Base-by-base conservation (phyloP, 805 yeast genomes). In the Starmerella potacharoeniae region DNA sequence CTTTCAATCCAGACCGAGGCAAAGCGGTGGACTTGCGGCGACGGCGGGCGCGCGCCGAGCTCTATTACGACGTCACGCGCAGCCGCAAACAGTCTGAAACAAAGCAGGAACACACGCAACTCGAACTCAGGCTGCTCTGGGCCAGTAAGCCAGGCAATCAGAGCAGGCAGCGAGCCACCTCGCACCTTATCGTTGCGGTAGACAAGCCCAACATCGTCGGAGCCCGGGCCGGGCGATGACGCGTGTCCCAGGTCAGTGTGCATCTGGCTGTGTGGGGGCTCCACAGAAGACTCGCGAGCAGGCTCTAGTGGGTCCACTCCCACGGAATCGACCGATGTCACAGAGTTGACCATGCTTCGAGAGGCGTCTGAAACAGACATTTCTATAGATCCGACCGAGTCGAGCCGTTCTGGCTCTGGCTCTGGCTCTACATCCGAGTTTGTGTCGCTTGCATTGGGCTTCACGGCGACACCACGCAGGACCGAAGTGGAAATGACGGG, bases 1-100 rank as follows among this genome's bases (percentile, higher is more conserved):
- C 93, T 83, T 68, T 88, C 95, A 68, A 91, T 71, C 98, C 98
- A 91, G 22, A 62, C 43, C 22, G 53, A 49, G 11, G 65, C 66
- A 8, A 64, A 34, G 29, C 55, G 61, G 30, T 31, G 33, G 66
- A 93, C 76, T 59, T 76, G 81, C 62, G 35, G n/a, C 8, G 58
- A 44, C 17, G 54, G 55, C 37, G 55, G 59, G 59, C 93, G 71
- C 6, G 77, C 67, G 51, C 85, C 80, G 43, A 88, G 72, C 58
- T 78, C 83, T 62, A 84, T 87, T 42, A 85, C 73, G 31, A 90
- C 71, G 57, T 84, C 86, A 35, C 76, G 72, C 0, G 90, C 80
- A 49, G 74, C 75, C 0, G 89, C 78, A 68, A 83, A 90, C 54
- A 80, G 78, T 62, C 89, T 76, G 70, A 84, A 88, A 43, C 86